A percentile compares a stretch with the other conserved stretches of the same genome.
Conservation (phyloP, 805 yeast species). For the Lachancea meyersii region DNA sequence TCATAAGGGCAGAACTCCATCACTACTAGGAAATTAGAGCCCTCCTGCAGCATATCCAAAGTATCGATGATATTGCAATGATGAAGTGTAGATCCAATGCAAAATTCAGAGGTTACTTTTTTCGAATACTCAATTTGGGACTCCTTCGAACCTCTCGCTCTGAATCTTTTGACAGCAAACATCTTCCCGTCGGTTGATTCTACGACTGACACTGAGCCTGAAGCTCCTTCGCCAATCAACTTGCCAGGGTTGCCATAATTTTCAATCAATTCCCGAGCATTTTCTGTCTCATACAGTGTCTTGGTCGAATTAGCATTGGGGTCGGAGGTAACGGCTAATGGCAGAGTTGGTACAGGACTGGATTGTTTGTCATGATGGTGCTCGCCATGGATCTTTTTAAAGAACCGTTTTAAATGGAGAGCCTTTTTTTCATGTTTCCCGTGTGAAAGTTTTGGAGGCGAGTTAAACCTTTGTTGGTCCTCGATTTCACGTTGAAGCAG, state of each 20-base stretch:
- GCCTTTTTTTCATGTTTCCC: conserved; percentile 16
- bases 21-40: conserved; percentile 57
- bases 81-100: conserved; percentile 68
- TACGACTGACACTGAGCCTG: conserved; percentile 84
- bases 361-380: conserved; percentile 3
- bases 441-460: conserved; percentile 6
- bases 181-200: conserved; percentile 54
- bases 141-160: conserved; percentile 50
- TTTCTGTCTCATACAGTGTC: conserved; percentile 36
- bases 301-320: conserved; percentile 17
- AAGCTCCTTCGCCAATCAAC: conserved; percentile 86
- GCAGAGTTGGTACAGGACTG: background rate
- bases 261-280: conserved; percentile 39
- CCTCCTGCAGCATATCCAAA: conserved; percentile 69
- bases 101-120: conserved; percentile 77
- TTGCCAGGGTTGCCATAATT: conserved; percentile 73
- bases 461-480: conserved; percentile 14
- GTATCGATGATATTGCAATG: conserved; percentile 81
- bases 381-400: conserved; percentile 38
- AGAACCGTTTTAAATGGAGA: conserved; percentile 42
- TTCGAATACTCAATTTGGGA: conserved; percentile 61
- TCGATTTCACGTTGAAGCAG: conserved; percentile 25
- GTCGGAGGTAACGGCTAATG: conserved; percentile 7
- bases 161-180: conserved; percentile 83
- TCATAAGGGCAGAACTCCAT: conserved; percentile 94